Percentiles rank a stretch among this genome's conserved stretches.
Conservation (phyloP, 345 rosid genomes). For the Eucalyptus curtisii region DNA sequence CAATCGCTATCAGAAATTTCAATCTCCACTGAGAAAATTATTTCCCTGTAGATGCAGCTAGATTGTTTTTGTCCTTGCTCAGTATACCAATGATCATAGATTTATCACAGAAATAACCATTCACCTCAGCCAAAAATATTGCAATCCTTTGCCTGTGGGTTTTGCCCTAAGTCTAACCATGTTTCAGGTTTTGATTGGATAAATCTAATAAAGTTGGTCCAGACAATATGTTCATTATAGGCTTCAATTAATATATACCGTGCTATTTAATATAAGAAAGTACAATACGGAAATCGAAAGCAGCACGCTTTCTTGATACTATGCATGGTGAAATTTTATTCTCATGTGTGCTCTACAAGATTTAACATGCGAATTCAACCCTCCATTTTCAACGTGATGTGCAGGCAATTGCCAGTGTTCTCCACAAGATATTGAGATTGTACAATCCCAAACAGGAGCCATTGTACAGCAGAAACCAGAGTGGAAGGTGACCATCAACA, state of each 20-base stretch:
- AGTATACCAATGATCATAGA: background rate
- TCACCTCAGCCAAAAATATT: background rate
- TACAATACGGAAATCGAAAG: background rate
- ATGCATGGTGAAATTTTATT: background rate
- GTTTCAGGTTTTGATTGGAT: background rate
- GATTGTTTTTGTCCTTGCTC: background rate
- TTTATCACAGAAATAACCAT: background rate
- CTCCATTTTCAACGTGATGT: background rate
- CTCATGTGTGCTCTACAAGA: background rate
- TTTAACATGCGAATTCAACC: background rate
- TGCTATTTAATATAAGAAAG: too few species aligned
- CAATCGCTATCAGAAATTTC: background rate
- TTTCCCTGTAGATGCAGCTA: background rate
- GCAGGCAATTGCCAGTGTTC: constrained; percentile 6
- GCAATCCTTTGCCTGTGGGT: background rate
- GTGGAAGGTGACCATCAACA: constrained; percentile 3
- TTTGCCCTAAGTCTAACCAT: background rate
- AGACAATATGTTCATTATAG: background rate
- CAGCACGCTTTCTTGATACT: background rate
- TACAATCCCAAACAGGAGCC: background rate
- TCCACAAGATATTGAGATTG: background rate
- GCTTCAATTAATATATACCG: background rate
- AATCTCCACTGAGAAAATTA: background rate
- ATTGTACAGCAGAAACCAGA: background rate
- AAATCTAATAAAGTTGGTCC: background rate